phyloP scores from a whole-genome alignment of 2,329 filamentous ascomycete genomes.

The Dichotomopilus funicola region DNA sequence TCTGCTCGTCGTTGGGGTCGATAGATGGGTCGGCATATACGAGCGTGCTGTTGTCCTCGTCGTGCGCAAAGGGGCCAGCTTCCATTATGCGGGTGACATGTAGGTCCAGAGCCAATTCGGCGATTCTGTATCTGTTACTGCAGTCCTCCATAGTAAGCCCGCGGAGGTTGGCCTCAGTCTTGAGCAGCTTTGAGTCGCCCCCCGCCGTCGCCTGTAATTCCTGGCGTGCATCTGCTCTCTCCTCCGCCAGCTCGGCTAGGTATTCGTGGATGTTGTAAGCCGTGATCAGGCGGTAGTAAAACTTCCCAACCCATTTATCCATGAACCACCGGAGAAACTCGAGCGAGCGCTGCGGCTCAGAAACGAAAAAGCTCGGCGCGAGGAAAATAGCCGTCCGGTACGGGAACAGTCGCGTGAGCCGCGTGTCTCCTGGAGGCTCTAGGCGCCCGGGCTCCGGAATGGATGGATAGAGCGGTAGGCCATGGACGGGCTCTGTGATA shows the following conservation, averaged over 20 bases:
- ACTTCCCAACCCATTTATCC: constrained; percentile 17
- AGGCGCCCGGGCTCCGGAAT: constrained; percentile 7
- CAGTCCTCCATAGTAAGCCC: constrained; percentile 25
- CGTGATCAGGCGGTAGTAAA: constrained; percentile 30
- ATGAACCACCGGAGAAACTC: constrained; percentile 38
- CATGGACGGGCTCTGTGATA: constrained; percentile 32
- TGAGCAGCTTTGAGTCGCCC: constrained; percentile 12
- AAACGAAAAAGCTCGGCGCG: constrained; percentile 44
- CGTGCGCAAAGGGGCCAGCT: constrained; percentile 20
- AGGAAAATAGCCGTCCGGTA: constrained; percentile 39
- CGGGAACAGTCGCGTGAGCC: constrained; percentile 38
- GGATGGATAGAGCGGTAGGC: constrained; percentile 29
- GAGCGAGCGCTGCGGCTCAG: constrained; percentile 36
- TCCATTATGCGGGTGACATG: constrained; percentile 23
- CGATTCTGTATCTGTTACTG: constrained; percentile 16
- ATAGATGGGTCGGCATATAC: constrained; percentile 43
- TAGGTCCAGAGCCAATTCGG: constrained; percentile 20
- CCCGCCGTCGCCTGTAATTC: constrained; percentile 16
- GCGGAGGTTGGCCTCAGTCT: constrained; percentile 24
- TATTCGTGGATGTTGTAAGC: constrained; percentile 32
- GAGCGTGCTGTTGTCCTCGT: constrained; percentile 34
- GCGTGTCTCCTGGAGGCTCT: constrained; percentile 29
- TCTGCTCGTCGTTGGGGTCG: constrained; percentile 54
- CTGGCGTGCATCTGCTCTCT: constrained; percentile 28
- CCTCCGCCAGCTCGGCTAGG: constrained; percentile 30